Base-by-base conservation (phyloP, 2,329 filamentous ascomycete genomes). In the Penicillium janthinellum region DNA sequence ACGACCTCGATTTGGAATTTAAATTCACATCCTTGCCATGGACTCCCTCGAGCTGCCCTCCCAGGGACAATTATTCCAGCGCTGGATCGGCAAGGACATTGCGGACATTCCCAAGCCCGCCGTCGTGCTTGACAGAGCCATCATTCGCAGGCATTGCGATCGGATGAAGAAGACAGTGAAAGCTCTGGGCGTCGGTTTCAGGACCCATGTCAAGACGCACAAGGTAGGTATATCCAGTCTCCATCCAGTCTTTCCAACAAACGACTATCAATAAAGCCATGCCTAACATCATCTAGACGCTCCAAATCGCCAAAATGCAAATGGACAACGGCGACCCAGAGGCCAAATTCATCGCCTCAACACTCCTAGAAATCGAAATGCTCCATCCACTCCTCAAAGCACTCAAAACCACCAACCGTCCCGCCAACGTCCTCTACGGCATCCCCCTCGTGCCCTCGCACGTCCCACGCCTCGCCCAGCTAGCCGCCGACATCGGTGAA, bases 121-220 rank as follows among this genome's bases (percentile, higher is more conserved):
- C 1, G 85, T 84, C 3, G 80, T 94, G 42, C 77, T 94, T 14
- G 90, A 94, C 71, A 73, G 86, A 11, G 85, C 86, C 3, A 86
- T 88, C 44, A 77, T 91, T 25, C 79, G 84, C 56, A 78, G 82
- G 51, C 92, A 94, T 70, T 94, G 90, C 74, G 75, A 80, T 61
- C 80, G 85, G 38, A 93, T 95, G 89, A 83, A 92, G 6, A 79
- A 86, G 12, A 84, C 89, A 0, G 83, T 84, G 14, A 73, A 82
- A 42, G 76, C 77, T 52, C 76, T 93, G 14, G 79, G 82, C 0
- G 80, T 93, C 25, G 83, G 82, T 6, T 94, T 91, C 79, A 81
- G 91, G 59, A 88, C 89, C 1, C 91, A 95, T 73, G 86, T 94
- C 60, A 95, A 95, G 77, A 92, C 90, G 22, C 91, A 95, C 74